A percentile compares a stretch with the other conserved stretches of the same genome.
Evolutionary conservation across 2,329 filamentous ascomycete species (phyloP).

Genomic region (Metarhizium sp.): DNA sequence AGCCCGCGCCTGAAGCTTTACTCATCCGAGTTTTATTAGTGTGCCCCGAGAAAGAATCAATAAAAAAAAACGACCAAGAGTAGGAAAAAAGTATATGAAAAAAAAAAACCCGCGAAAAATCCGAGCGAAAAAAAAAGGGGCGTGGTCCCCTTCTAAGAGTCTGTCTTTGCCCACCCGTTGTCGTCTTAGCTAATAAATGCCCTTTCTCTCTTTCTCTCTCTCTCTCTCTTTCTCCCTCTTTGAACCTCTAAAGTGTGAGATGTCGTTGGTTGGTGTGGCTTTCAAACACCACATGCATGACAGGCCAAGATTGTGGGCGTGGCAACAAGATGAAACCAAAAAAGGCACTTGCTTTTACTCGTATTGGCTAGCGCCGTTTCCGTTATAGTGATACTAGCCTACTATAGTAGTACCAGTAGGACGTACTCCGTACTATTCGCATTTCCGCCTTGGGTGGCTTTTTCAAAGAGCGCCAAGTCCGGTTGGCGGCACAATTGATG

Average conservation of each 20-base stretch:
- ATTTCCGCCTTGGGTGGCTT: conserved; percentile 18
- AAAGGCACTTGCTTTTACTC: conserved; percentile 1
- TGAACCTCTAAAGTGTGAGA: background rate
- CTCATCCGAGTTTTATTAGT: background rate
- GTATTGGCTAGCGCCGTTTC: background rate
- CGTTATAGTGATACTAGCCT: background rate
- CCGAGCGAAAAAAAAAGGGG: background rate
- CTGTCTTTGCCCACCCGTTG: background rate
- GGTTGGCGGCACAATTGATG: conserved; percentile 37
- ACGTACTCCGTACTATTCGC: too few species aligned
- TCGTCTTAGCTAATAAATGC: background rate
- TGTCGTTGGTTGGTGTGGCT: background rate
- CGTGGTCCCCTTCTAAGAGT: background rate
- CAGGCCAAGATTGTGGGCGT: background rate
- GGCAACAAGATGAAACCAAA: background rate
- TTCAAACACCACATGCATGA: background rate
- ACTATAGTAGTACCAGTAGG: too few species aligned
- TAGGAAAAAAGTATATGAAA: background rate
- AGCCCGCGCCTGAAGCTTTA: background rate
- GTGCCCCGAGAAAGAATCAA: background rate
- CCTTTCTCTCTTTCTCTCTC: background rate
- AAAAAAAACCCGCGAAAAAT: background rate
- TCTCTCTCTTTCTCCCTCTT: background rate
- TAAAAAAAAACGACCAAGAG: too few species aligned
- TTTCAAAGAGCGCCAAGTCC: conserved; percentile 28